Conservation (phyloP, 345 rosid species). For the Populus euphratica region DNA sequence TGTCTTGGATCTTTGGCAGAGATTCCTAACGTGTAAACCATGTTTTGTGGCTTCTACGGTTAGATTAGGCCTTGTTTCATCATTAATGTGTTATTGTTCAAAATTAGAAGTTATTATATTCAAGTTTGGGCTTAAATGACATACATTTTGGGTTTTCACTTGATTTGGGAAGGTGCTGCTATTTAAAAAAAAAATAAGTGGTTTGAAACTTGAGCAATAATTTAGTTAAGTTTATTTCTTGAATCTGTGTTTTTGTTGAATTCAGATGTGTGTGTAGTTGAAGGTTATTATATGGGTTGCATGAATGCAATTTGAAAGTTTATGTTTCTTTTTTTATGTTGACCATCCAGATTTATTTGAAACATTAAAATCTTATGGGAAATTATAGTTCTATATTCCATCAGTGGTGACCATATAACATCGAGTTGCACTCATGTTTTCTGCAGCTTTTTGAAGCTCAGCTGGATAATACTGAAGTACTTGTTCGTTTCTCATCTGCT, state of each 20-base stretch:
- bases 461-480: conserved; percentile 64
- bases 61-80: not conserved
- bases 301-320: not conserved
- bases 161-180: not conserved
- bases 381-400: not conserved
- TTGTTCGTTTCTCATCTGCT: conserved; percentile 90
- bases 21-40: not conserved
- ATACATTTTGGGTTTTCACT: not conserved
- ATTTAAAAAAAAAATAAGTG: not conserved
- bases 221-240: not conserved
- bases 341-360: not conserved
- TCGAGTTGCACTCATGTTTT: not conserved
- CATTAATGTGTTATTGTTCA: not conserved
- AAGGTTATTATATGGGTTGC: not conserved
- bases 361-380: not conserved
- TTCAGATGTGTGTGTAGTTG: not conserved
- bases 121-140: not conserved
- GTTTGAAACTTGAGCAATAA: not conserved
- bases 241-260: not conserved
- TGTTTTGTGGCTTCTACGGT: not conserved
- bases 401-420: not conserved
- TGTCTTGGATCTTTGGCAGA: not conserved
- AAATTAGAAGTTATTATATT: not conserved
- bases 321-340: not conserved
- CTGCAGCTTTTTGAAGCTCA: conserved; percentile 84